These are phyloP conservation scores for Termitomyces sp. DNA, from an alignment of 768 basidiomycete species.

Conservation along the genomic window DNA sequence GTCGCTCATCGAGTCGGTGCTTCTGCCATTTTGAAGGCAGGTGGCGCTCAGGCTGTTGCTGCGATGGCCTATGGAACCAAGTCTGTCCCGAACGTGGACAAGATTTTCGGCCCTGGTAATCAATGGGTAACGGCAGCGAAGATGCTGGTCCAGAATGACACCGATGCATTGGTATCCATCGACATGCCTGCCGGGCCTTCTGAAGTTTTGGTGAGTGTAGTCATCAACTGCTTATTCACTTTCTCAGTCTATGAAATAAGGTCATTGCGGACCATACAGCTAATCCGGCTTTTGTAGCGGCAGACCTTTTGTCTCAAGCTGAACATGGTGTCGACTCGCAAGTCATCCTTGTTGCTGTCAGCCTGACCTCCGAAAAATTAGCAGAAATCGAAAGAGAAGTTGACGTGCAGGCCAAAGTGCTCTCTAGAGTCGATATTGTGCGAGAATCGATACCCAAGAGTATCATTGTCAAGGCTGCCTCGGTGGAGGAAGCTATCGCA, in stretches of 20 bases:
- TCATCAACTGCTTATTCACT: background rate
- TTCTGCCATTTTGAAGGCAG: slow-evolving; percentile 86
- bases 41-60: slow-evolving; percentile 94
- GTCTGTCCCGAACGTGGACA: slow-evolving; percentile 96
- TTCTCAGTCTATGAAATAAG: slow-evolving; percentile 32
- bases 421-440: slow-evolving; percentile 87
- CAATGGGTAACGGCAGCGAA: slow-evolving; percentile 99
- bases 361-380: slow-evolving; percentile 56
- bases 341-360: slow-evolving; percentile 85
- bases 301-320: slow-evolving; percentile 95
- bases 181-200: slow-evolving; percentile 99
- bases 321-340: slow-evolving; percentile 99
- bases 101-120: slow-evolving; percentile 98
- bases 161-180: slow-evolving; percentile 91
- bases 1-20: slow-evolving; percentile 90
- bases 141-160: slow-evolving; percentile 99
- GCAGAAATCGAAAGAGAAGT: slow-evolving; percentile 79
- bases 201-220: slow-evolving; percentile 81
- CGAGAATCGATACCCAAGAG: slow-evolving; percentile 87
- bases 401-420: slow-evolving; percentile 78
- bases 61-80: slow-evolving; percentile 96
- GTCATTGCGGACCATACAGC: slow-evolving; percentile 90
- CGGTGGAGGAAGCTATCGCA: slow-evolving; percentile 68
- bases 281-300: slow-evolving; percentile 88
- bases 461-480: slow-evolving; percentile 72